Evolutionary conservation across 148 eudicot genomes (phyloP), one percentile per base, ranked within the genome.

Genomic region (Chenopodium suecicum): DNA sequence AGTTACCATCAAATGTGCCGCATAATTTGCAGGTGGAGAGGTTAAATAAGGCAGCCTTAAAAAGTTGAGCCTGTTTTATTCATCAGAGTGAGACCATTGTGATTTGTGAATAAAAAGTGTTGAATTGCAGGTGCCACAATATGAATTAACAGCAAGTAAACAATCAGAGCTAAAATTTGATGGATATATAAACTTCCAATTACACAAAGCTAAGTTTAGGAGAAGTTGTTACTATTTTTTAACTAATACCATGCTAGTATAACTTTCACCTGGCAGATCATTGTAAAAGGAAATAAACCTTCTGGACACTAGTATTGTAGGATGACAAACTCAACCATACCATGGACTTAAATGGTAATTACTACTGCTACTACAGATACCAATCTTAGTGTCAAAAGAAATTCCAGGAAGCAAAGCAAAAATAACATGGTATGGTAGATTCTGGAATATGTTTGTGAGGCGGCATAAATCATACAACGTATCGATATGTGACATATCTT

Each of bases 401-500:
- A 50, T 71, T 71, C 25, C 19, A 37, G 1, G 25, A 71, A 41
- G 74, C 52, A 22, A 71, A 41, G 2, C 3, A 34, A 70, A n/a
- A 70, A 11, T 10, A 50, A 50, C 2, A 50, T 31, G 17, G 22
- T 56, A 17, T 4, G 62, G 17, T 22, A 9, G 73, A 79, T 25
- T 60, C 73, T 17, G 44, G 44, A 13, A 34, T 32, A 29, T 50
- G 32, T 22, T 34, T 25, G 31, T 12, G 37, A 41, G 58, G 34
- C 44, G 46, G 6, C 62, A 56, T 16, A 56, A 44, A 84, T 84
- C 84, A 87, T 22, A 87, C 85, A 68, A 87, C 89, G 70, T 84
- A 87, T 50, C 89, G 83, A 70, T 87, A 87, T 11, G 89, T 87
- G 66, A 87, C 85, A 64, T 87, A 87, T 80, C 87, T 77, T 3